A percentile compares a stretch with the other conserved stretches of the same genome.
These are phyloP conservation scores for Detonula confervacea DNA, from an alignment of 352 stramenopile species.

Conservation along the genomic window DNA sequence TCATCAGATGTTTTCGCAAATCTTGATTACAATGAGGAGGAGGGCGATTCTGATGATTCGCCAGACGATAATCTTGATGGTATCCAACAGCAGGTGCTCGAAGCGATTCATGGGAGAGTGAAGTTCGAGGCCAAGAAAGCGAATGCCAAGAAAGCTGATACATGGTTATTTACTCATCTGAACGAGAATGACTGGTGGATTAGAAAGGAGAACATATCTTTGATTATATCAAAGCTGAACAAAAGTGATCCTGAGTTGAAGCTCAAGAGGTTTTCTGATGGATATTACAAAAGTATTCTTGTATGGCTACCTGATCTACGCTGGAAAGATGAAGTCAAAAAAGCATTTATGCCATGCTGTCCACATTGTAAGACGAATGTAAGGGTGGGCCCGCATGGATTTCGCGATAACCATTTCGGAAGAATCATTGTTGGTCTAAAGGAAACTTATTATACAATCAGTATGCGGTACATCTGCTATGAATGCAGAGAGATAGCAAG, in stretches of 20 bases:
- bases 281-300: constrained; percentile 55
- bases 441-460: constrained; percentile 50
- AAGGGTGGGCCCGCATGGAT: constrained; percentile 41
- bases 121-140: not conserved
- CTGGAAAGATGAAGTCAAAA: too few relatives aligned
- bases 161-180: not conserved
- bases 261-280: too few relatives aligned
- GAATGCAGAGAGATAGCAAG: constrained; percentile 25
- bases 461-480: constrained; percentile 42
- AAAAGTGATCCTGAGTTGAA: too few relatives aligned
- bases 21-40: not conserved
- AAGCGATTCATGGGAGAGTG: not conserved
- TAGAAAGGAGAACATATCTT: not conserved
- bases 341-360: constrained; percentile 34
- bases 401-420: constrained; percentile 38
- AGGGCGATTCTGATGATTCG: not conserved
- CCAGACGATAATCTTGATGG: not conserved
- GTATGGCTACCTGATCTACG: constrained; percentile 55
- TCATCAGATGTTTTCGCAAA: not conserved
- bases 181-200: not conserved
- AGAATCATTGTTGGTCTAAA: constrained; percentile 41
- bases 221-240: not conserved
- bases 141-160: not conserved
- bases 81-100: not conserved
- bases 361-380: constrained; percentile 40